Base-by-base conservation (phyloP, 192 early-diverging fungal species). In the Physocladia obscura region DNA sequence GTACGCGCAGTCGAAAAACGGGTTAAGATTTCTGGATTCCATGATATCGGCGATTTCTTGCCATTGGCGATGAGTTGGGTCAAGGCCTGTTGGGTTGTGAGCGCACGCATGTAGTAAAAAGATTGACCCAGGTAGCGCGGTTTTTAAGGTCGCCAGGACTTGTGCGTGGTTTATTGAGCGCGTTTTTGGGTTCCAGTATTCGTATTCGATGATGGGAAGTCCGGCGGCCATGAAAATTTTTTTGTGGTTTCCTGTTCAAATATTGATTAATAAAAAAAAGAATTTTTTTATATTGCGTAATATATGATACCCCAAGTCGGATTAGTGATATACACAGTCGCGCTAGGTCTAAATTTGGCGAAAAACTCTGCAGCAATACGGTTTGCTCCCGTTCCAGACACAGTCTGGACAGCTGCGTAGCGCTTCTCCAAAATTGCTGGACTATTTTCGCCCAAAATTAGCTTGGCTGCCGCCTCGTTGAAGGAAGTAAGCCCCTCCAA, bases 1-100 rank as follows among this genome's bases (percentile, higher is more conserved):
- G 88, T 99, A 99, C 24, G 97, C 97, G 77, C 89, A 93, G 78
- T 99, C 97, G 70, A 99, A 97, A 86, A 99, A 97, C 22, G 93
- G 89, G 74, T 97, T 91, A 73, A 92, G 95, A 21, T 74, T 56
- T 62, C 89, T 89, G 63, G 79, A 76, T 72, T 78, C 75, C 79
- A 94, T 89, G 21, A 93, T 87, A 34, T 88, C 84, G 29, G 94
- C 94, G 62, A 99, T 94, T 54, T 80, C 75, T 74, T 87, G 88
- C 97, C 97, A 99, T 79, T 99, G 92, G 54, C 90, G 92, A 17
- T 83, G 80, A 1, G 95, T 93, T 27, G 97, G 97, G 74, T 99
- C 97, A 34, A 99, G 92, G 73, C 97, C 97, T 0, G 97, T 99
- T 32, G 97, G 97, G 85, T 99, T 99, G 79, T 99, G 97, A 22